A percentile compares a stretch with the other conserved stretches of the same genome.
These are phyloP conservation scores for Xylariaceae sp. DNA, from an alignment of 2,329 filamentous ascomycete species.

Conservation along the genomic window DNA sequence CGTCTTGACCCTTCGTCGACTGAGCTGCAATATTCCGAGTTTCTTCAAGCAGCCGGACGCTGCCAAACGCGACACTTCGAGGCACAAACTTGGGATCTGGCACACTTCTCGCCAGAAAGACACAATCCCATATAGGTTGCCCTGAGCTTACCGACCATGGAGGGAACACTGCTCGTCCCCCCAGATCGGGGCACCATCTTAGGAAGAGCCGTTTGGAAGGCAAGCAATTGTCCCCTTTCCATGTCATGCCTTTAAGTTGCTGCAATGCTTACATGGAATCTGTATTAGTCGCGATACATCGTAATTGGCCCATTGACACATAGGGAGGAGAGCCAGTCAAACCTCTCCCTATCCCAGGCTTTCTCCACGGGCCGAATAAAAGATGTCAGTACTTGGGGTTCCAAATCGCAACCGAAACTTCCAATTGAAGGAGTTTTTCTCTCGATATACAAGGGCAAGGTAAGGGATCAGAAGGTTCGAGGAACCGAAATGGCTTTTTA, in stretches of 20 bases:
- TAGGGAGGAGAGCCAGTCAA: constrained; percentile 32
- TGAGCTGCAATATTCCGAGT: neutral
- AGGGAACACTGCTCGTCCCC: constrained; percentile 45
- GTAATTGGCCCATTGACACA: constrained; percentile 42
- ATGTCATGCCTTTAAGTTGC: constrained; percentile 2
- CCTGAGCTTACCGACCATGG: constrained; percentile 34
- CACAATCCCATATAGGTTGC: too few species aligned
- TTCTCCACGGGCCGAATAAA: constrained; percentile 35
- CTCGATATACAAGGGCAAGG: constrained; percentile 54
- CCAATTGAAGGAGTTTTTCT: constrained; percentile 42
- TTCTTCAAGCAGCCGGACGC: too few species aligned
- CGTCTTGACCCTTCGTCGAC: neutral
- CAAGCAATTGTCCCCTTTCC: constrained; percentile 18
- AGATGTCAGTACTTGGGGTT: constrained; percentile 30
- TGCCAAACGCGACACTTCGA: neutral
- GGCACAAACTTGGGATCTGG: neutral
- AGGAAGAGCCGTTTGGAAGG: constrained; percentile 50
- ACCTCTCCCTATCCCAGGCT: constrained; percentile 35
- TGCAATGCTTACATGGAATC: constrained; percentile 10
- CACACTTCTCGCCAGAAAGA: too few species aligned
- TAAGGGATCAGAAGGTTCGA: constrained; percentile 18
- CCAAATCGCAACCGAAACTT: constrained; percentile 31
- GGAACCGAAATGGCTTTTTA: neutral
- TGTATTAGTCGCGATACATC: constrained; percentile 46
- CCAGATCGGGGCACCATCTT: constrained; percentile 50